Conservation (phyloP, 2,329 filamentous ascomycete genomes). For the Clarireedia hainanense region DNA sequence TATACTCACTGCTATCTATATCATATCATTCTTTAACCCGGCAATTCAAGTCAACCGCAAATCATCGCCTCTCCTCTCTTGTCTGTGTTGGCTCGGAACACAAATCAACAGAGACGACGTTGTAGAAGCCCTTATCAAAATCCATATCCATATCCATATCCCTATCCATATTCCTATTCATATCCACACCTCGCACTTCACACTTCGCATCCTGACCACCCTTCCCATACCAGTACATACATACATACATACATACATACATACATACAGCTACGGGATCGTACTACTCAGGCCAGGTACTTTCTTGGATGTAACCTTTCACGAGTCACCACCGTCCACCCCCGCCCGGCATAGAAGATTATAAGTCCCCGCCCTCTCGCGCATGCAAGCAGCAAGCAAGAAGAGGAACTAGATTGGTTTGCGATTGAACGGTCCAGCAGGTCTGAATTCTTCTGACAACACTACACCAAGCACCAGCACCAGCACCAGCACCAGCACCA, state of each 20-base stretch:
- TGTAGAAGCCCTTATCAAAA: too few relatives aligned
- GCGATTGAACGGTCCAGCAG: not conserved
- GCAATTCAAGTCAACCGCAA: not conserved
- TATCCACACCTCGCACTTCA: not conserved
- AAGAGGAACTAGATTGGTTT: not conserved
- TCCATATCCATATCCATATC: too few relatives aligned
- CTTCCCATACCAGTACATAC: not conserved
- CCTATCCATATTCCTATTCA: too few relatives aligned
- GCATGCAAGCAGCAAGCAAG: not conserved
- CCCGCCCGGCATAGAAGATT: conserved; percentile 3
- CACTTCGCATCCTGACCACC: too few relatives aligned
- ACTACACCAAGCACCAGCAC: not conserved
- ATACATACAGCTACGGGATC: not conserved
- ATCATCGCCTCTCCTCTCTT: not conserved
- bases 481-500: too few relatives aligned
- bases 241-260: not conserved
- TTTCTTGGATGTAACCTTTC: not conserved
- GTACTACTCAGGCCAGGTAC: not conserved
- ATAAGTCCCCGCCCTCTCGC: conserved; percentile 7
- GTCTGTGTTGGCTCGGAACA: not conserved
- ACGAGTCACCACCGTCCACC: not conserved
- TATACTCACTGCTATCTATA: not conserved
- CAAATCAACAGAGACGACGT: too few relatives aligned
- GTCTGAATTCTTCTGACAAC: not conserved
- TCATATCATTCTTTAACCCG: not conserved